Conservation (phyloP, 2,329 filamentous ascomycete genomes). For the Didymellaceae sp. region DNA sequence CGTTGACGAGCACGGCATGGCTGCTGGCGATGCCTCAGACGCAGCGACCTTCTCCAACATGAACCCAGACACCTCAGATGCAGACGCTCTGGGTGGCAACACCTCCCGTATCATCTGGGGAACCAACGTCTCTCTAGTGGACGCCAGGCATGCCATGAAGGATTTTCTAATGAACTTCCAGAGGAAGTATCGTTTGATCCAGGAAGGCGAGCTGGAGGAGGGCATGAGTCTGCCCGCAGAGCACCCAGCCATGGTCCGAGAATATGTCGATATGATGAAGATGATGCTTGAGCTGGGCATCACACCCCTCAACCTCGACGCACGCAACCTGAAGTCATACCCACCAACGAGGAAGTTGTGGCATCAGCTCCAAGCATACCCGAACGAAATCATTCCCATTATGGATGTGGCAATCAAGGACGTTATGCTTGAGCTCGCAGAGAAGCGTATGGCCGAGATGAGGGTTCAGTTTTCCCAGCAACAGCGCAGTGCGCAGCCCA, state of each 20-base stretch:
- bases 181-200: conserved; percentile 91
- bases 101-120: conserved; percentile 92
- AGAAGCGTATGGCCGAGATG: conserved; percentile 76
- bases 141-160: conserved; percentile 86
- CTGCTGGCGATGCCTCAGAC: conserved; percentile 62
- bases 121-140: conserved; percentile 92
- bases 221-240: conserved; percentile 69
- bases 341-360: conserved; percentile 91
- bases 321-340: conserved; percentile 88
- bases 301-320: conserved; percentile 84
- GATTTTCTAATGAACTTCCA: conserved; percentile 93
- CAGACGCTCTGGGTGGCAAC: conserved; percentile 81
- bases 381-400: conserved; percentile 92
- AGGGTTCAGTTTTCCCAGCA: conserved; percentile 63
- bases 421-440: conserved; percentile 86
- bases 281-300: conserved; percentile 89
- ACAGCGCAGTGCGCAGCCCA: conserved; percentile 55
- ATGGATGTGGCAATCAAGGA: conserved; percentile 97
- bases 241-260: conserved; percentile 75
- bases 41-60: conserved; percentile 69
- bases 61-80: conserved; percentile 88
- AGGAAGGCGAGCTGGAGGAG: conserved; percentile 80
- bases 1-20: conserved; percentile 69
- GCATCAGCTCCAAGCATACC: conserved; percentile 93
- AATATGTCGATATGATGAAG: conserved; percentile 84